Evolutionary conservation across 371 early-diverging fungal species (phyloP), one percentile per base, ranked within the genome.

Genomic region (Phascolomyces articulosus): DNA sequence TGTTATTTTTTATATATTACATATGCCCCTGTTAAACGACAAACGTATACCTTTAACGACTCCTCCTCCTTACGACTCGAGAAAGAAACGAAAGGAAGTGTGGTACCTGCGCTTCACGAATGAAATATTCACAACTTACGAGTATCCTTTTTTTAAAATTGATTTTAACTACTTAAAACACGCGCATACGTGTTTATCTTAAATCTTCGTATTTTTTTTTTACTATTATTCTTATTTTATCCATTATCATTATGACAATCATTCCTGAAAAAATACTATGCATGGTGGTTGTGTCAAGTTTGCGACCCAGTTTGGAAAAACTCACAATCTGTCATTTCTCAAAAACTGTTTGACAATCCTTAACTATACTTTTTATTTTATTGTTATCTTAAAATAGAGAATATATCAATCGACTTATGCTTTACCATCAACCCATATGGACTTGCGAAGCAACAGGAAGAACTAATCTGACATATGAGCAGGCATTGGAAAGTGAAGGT

Each of bases 101-200:
- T 95, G 86, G 85, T 84, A 90, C 75, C 85, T 95, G 69, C 78
- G 87, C n/a, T 91, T 84, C 72, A 95, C 96, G 2, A 92, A 92
- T 58, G 96, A 96, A 79, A 83, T 92, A 55, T 94, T 95, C 62
- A 78, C 85, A 28, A 87, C 77, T 66, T 96, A 96, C 77, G 92
- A 93, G 94, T 93, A 87, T 80, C 81, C 73, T 69, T 72, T 68
- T 70, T 62, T 55, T 61, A 31, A 44, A 44, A 9, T 34, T 34
- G 34, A 34, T 34, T 34, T 2, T 9, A 34, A 34, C 2, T 9
- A 34, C 6, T 34, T 6, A 9, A 34, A 9, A 34, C 11, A 34
- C 34, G 34, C 34, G 34, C 34, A 9, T 34, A 9, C 34, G 34
- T 34, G 11, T 34, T 9, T 34, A 34, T 34, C 6, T 34, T 9